These are phyloP conservation scores for Luffa acutangula DNA, from an alignment of 306 rosid genomes.

Conservation along the genomic window DNA sequence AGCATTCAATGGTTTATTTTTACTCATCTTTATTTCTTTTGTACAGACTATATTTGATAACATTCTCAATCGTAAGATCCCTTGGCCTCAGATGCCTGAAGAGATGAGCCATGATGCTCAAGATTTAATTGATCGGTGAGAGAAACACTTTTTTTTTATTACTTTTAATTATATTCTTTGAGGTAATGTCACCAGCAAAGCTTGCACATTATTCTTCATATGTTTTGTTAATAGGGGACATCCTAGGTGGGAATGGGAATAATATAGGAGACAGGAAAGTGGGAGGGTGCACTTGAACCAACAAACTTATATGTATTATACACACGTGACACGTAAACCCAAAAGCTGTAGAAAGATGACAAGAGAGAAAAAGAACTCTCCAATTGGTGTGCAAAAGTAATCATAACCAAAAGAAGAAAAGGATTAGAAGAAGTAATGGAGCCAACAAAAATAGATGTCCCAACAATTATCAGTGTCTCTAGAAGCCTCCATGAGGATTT, in stretches of 20 bases:
- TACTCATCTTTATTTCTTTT: constrained; percentile 7
- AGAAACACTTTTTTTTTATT: constrained; percentile 5
- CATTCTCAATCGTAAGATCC: constrained; percentile 85
- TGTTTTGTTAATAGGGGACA: not conserved
- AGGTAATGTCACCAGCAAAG: not conserved
- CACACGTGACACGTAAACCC: not conserved
- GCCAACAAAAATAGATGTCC: not conserved
- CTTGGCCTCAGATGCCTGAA: constrained; percentile 81
- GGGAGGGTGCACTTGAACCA: not conserved
- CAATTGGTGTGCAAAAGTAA: not conserved
- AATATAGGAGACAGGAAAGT: not conserved
- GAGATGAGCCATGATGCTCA: constrained; percentile 88
- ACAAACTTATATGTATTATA: not conserved
- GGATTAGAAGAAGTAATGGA: not conserved
- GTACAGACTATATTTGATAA: constrained; percentile 85
- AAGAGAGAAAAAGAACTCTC: not conserved
- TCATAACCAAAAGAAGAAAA: not conserved
- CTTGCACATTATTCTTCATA: not conserved
- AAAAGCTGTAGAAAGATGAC: not conserved
- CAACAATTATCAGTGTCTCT: not conserved
- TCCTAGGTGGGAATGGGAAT: not conserved
- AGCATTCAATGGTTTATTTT: not conserved
- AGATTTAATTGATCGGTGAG: constrained; percentile 89
- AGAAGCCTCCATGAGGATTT: too few species aligned
- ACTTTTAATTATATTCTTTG: constrained; percentile 3